A percentile compares a stretch with the other conserved stretches of the same genome.
Evolutionary conservation across 2,329 filamentous ascomycete species (phyloP).

Genomic region (Epichloe sylvatica): DNA sequence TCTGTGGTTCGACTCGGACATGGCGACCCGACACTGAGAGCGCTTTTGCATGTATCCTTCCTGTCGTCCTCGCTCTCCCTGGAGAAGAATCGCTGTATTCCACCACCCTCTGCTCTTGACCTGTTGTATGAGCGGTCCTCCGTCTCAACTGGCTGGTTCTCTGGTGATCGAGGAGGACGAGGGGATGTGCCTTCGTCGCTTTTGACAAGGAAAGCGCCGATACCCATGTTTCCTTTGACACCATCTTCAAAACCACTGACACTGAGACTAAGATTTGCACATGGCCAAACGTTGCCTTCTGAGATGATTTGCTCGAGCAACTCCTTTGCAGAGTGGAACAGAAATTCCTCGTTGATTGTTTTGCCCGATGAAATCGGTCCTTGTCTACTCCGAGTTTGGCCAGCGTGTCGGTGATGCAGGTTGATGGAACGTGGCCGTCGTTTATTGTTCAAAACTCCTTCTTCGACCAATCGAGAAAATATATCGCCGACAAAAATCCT

Average conservation of each 20-base stretch:
- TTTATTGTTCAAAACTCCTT: conserved; percentile 77
- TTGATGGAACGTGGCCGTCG: conserved; percentile 76
- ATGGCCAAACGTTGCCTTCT: conserved; percentile 78
- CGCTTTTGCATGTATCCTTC: background rate
- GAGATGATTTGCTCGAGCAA: conserved; percentile 64
- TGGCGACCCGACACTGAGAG: background rate
- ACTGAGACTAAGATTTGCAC: conserved; percentile 74
- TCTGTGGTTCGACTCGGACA: background rate
- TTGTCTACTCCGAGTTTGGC: conserved; percentile 61
- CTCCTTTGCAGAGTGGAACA: conserved; percentile 64
- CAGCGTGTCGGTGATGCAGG: conserved; percentile 63
- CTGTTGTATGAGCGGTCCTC: conserved; percentile 16
- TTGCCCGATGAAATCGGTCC: conserved; percentile 64
- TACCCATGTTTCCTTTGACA: conserved; percentile 68
- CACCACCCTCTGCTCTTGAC: conserved; percentile 27
- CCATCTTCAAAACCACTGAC: conserved; percentile 91
- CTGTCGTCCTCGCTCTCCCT: conserved; percentile 13
- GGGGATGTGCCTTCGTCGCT: conserved; percentile 45
- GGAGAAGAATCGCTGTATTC: conserved; percentile 45
- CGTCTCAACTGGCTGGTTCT: background rate
- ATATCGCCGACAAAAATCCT: conserved; percentile 88
- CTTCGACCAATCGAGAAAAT: conserved; percentile 75
- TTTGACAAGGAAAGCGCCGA: conserved; percentile 72
- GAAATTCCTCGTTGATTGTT: conserved; percentile 52
- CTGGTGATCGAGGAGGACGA: conserved; percentile 10